Conservation (phyloP, 371 early-diverging fungal genomes). For the Circinella umbellata region DNA sequence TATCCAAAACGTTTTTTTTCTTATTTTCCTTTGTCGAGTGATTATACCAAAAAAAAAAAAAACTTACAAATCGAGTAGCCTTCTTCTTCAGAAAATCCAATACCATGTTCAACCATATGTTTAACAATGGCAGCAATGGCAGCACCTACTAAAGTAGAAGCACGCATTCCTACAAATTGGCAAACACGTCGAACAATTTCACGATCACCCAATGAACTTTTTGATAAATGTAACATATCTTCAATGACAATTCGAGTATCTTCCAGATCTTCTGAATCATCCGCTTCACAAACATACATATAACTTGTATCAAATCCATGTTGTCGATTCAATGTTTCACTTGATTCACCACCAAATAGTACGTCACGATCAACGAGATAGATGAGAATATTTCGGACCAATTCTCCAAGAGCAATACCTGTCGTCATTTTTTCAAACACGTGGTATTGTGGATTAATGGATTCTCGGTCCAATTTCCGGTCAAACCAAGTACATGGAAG, state of each 20-base stretch:
- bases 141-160: slow-evolving; percentile 72
- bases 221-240: slow-evolving; percentile 53
- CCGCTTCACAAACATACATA: slow-evolving; percentile 66
- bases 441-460: slow-evolving; percentile 79
- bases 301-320: slow-evolving; percentile 82
- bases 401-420: slow-evolving; percentile 94
- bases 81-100: slow-evolving; percentile 51
- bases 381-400: slow-evolving; percentile 77
- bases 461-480: slow-evolving; percentile 76
- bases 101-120: slow-evolving; percentile 44
- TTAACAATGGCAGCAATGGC: slow-evolving; percentile 70
- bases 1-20: background rate
- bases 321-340: slow-evolving; percentile 62
- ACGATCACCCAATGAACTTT: slow-evolving; percentile 66
- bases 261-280: slow-evolving; percentile 51
- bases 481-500: slow-evolving; percentile 90
- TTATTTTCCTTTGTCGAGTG: background rate
- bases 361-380: slow-evolving; percentile 79
- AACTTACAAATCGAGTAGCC: slow-evolving; percentile 73
- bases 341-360: slow-evolving; percentile 75
- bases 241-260: slow-evolving; percentile 69
- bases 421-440: slow-evolving; percentile 95
- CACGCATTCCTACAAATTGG: slow-evolving; percentile 70
- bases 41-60: background rate
- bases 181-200: slow-evolving; percentile 69